Evolutionary conservation across 768 basidiomycete species (phyloP).

Genomic region (Psilocybe azurescens): DNA sequence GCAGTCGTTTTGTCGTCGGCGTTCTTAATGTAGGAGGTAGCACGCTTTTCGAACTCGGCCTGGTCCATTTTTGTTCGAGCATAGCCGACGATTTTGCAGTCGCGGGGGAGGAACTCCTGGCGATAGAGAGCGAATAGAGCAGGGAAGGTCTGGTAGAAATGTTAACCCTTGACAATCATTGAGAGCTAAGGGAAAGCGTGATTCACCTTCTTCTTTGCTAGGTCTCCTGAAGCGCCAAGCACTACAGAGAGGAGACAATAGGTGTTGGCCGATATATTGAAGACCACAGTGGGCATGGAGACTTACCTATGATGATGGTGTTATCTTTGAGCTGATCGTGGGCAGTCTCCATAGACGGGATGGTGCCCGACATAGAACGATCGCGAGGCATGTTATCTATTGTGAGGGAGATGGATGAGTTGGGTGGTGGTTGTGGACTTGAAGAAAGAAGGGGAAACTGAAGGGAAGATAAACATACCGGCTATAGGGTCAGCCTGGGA

Average conservation of each 20-base stretch:
- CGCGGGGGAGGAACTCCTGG: slow-evolving; percentile 79
- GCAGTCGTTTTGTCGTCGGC: slow-evolving; percentile 61
- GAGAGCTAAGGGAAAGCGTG: neutral
- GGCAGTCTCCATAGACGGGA: slow-evolving; percentile 86
- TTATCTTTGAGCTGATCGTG: slow-evolving; percentile 82
- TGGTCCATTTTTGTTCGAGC: slow-evolving; percentile 94
- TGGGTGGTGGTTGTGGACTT: slow-evolving; percentile 14
- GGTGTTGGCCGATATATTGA: slow-evolving; percentile 2
- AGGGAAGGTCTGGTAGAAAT: slow-evolving; percentile 80
- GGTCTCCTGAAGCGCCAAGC: slow-evolving; percentile 94
- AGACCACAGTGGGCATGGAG: slow-evolving; percentile 14
- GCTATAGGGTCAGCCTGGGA: slow-evolving; percentile 19
- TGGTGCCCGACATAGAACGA: slow-evolving; percentile 76
- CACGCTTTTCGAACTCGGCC: slow-evolving; percentile 84
- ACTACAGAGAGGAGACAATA: slow-evolving; percentile 50
- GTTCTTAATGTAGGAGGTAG: slow-evolving; percentile 85
- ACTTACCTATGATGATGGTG: slow-evolving; percentile 86
- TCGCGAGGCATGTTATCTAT: slow-evolving; percentile 44
- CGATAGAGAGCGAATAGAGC: slow-evolving; percentile 91
- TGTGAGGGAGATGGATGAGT: slow-evolving; percentile 14
- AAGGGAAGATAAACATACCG: slow-evolving; percentile 19
- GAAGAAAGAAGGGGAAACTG: slow-evolving; percentile 16
- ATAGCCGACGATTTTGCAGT: slow-evolving; percentile 92
- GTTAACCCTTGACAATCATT: slow-evolving; percentile 13
- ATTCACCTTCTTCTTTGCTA: slow-evolving; percentile 96